Evolutionary conservation across 495 filamentous ascomycete species (phyloP).

Genomic region (Schizothecium vesticola): DNA sequence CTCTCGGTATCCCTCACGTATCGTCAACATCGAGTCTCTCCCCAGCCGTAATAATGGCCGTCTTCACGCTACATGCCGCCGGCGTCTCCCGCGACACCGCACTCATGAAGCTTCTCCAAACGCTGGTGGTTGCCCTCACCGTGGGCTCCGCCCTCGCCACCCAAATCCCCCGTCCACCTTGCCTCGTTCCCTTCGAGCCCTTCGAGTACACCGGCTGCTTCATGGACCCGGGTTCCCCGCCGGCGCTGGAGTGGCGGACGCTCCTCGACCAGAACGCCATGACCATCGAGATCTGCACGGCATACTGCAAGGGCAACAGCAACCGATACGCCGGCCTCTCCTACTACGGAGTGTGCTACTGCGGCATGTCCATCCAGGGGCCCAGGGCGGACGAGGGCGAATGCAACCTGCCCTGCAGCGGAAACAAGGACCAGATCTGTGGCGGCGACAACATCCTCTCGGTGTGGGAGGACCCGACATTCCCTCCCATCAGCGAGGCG

Average conservation of each 20-base stretch:
- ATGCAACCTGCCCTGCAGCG: slow-evolving; percentile 45
- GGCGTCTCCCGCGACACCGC: not conserved
- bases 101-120: slow-evolving; percentile 21
- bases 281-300: slow-evolving; percentile 47
- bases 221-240: slow-evolving; percentile 29
- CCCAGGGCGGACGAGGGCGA: slow-evolving; percentile 26
- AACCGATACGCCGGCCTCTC: slow-evolving; percentile 52
- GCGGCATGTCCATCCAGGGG: slow-evolving; percentile 42
- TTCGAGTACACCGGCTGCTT: slow-evolving; percentile 52
- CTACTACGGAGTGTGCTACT: slow-evolving; percentile 52
- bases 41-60: not conserved
- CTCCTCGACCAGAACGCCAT: slow-evolving; percentile 34
- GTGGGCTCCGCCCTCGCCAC: slow-evolving; percentile 31
- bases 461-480: slow-evolving; percentile 50
- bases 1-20: not conserved
- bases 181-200: slow-evolving; percentile 38
- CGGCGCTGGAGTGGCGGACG: slow-evolving; percentile 39
- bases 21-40: not conserved
- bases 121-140: slow-evolving; percentile 31
- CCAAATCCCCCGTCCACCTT: slow-evolving; percentile 36
- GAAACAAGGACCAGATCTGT: slow-evolving; percentile 41
- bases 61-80: no score
- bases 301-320: slow-evolving; percentile 52
- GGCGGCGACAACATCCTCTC: slow-evolving; percentile 44
- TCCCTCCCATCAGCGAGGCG: slow-evolving; percentile 34